A percentile compares a stretch with the other conserved stretches of the same genome.
Evolutionary conservation across 2,329 filamentous ascomycete genomes (phyloP).

Genomic region (Talaromyces pinophilus): DNA sequence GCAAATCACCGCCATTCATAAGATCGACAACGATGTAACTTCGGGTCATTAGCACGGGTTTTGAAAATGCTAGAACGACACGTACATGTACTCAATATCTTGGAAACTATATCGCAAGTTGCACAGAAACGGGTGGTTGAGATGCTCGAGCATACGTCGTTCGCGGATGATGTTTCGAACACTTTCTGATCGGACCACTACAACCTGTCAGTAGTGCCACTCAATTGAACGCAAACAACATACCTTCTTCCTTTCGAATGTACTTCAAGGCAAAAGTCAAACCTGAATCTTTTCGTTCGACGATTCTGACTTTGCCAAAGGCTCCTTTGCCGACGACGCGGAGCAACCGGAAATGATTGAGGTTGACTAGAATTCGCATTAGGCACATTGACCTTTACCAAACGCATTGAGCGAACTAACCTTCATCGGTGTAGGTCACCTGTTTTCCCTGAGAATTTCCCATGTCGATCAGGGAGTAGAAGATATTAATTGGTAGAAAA

Average conservation of each 20-base stretch:
- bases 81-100: constrained; percentile 97
- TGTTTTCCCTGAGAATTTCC: constrained; percentile 95
- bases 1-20: constrained; percentile 94
- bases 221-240: constrained; percentile 33
- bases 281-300: constrained; percentile 93
- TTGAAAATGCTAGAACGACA: not conserved
- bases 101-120: constrained; percentile 99
- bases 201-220: constrained; percentile 27
- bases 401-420: constrained; percentile 55
- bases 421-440: constrained; percentile 88
- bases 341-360: constrained; percentile 94
- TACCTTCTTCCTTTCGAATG: constrained; percentile 97
- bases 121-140: constrained; percentile 97
- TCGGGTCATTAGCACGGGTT: constrained; percentile 29
- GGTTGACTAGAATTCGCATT: constrained; percentile 65
- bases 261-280: constrained; percentile 97
- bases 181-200: constrained; percentile 95
- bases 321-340: constrained; percentile 96
- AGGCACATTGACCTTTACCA: constrained; percentile 18
- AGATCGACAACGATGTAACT: constrained; percentile 93
- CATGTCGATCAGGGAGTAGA: constrained; percentile 56
- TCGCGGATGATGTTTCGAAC: constrained; percentile 98
- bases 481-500: constrained; percentile 7
- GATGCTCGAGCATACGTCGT: constrained; percentile 94
- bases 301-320: constrained; percentile 97